Evolutionary conservation across 345 rosid species (phyloP).

Genomic region (Populus deltoides): DNA sequence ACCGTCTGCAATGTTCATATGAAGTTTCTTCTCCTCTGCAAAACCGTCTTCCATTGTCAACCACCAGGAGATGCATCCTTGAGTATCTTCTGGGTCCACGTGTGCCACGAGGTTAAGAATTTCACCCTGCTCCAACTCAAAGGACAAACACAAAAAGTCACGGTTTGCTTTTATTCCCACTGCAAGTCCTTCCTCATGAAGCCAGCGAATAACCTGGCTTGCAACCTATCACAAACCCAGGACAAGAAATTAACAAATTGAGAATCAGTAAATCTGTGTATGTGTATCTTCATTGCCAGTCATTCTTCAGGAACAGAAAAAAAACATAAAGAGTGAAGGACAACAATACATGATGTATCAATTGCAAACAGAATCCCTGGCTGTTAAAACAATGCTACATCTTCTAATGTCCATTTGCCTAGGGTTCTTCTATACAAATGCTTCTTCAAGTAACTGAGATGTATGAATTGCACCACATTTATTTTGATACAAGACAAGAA

Average conservation of each 20-base stretch:
- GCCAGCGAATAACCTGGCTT: slow-evolving; percentile 94
- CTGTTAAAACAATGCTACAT: no score
- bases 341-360: neutral
- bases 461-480: no score
- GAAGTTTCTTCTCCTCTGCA: slow-evolving; percentile 53
- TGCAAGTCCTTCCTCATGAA: slow-evolving; percentile 78
- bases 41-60: slow-evolving; percentile 76
- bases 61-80: slow-evolving; percentile 93
- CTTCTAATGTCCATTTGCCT: no score
- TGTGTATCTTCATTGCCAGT: neutral
- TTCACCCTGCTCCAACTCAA: slow-evolving; percentile 85
- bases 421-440: no score
- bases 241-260: slow-evolving; percentile 8
- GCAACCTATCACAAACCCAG: slow-evolving; percentile 51
- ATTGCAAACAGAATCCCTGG: neutral
- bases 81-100: slow-evolving; percentile 64
- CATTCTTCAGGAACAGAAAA: neutral
- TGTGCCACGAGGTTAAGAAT: slow-evolving; percentile 79
- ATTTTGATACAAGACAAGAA: no score
- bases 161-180: slow-evolving; percentile 77
- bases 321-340: neutral
- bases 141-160: slow-evolving; percentile 65
- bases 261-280: neutral
- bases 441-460: no score
- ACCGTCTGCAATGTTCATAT: slow-evolving; percentile 33